These are phyloP conservation scores for Zhuliangozyma parablackwelliae DNA, from an alignment of 1,139 yeast species.

Conservation along the genomic window DNA sequence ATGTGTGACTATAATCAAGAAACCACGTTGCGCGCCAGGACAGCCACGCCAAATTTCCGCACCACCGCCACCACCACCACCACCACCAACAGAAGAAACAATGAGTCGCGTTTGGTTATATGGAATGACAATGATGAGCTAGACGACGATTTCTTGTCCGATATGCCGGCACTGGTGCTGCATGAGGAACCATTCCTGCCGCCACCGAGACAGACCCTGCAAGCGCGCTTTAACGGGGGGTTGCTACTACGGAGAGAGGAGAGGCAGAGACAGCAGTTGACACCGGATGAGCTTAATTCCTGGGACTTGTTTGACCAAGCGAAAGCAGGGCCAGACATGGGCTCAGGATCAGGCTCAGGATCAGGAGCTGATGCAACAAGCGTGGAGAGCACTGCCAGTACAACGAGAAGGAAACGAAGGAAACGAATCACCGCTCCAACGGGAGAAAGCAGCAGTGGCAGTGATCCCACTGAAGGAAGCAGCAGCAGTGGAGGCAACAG, in stretches of 20 bases:
- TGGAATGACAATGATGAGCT: conserved; percentile 31
- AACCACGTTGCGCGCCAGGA: conserved; percentile 10
- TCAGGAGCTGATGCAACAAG: neutral
- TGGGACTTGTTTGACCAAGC: conserved; percentile 39
- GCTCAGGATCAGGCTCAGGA: no score
- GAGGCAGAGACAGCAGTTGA: conserved; percentile 23
- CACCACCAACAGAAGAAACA: neutral
- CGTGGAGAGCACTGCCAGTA: neutral
- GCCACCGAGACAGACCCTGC: conserved; percentile 11
- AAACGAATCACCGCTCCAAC: conserved; percentile 17
- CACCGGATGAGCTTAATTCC: conserved; percentile 34
- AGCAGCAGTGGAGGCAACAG: neutral
- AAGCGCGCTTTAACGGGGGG: conserved; percentile 32
- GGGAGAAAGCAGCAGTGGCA: neutral
- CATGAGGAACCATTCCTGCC: neutral
- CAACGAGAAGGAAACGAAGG: conserved; percentile 18
- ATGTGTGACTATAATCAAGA: conserved; percentile 40
- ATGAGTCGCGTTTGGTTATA: conserved; percentile 14
- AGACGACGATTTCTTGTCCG: conserved; percentile 32
- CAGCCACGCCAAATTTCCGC: neutral
- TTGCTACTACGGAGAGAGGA: conserved; percentile 34
- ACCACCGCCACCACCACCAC: conserved; percentile 1
- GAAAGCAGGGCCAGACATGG: conserved; percentile 11
- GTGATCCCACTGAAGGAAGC: no score
- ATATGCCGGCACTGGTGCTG: conserved; percentile 4